Conservation (phyloP, 2,329 filamentous ascomycete genomes). For the Drechmeria coniospora region DNA sequence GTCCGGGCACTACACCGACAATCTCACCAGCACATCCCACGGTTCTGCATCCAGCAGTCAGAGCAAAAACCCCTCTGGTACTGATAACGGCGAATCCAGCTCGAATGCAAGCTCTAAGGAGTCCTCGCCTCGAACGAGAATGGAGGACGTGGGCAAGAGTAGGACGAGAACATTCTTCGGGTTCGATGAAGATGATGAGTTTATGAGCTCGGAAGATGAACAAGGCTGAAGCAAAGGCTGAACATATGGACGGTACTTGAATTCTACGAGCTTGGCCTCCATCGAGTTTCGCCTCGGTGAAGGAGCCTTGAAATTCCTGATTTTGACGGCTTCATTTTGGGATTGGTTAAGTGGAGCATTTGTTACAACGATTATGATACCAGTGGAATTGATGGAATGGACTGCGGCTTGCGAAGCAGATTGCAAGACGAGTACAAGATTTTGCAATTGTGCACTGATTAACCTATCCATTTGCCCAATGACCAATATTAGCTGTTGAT, state of each 20-base stretch:
- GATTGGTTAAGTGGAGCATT: neutral
- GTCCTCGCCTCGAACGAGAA: conserved; percentile 28
- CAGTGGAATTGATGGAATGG: conserved; percentile 1
- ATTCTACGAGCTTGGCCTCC: no score
- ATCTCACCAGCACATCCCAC: conserved; percentile 35
- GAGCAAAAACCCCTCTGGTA: conserved; percentile 11
- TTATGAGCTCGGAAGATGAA: conserved; percentile 54
- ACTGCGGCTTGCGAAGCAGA: no score
- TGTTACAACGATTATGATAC: conserved; percentile 1
- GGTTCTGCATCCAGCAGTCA: conserved; percentile 26
- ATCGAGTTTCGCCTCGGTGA: no score
- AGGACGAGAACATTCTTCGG: conserved; percentile 47
- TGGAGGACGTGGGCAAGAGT: conserved; percentile 21
- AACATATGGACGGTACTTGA: no score
- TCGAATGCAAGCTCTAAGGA: conserved; percentile 27
- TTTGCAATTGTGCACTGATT: conserved; percentile 1
- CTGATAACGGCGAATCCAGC: conserved; percentile 25
- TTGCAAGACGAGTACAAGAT: no score
- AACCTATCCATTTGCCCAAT: conserved; percentile 2
- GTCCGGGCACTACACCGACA: conserved; percentile 46
- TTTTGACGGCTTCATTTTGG: no score
- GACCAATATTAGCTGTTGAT: conserved; percentile 11
- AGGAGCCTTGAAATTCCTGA: no score
- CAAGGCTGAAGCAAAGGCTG: conserved; percentile 14
- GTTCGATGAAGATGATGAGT: conserved; percentile 67